phyloP scores from a whole-genome alignment of 148 eudicot species.

The Rhododendron molle region DNA sequence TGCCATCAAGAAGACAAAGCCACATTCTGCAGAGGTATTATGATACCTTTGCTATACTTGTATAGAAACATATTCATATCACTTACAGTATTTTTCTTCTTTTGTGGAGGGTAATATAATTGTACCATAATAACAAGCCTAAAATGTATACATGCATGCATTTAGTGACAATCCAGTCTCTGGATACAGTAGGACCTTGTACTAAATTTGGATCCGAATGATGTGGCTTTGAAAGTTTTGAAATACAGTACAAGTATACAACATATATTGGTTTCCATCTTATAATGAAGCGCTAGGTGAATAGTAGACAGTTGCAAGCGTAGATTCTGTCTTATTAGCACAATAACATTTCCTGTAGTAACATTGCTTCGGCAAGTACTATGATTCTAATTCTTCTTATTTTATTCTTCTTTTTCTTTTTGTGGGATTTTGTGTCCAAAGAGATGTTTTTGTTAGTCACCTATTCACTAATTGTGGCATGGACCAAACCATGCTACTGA shows the following conservation, averaged over 20 bases:
- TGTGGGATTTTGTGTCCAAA: neutral
- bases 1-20: constrained; percentile 57
- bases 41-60: neutral
- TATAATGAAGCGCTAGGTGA: neutral
- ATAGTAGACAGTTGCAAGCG: neutral
- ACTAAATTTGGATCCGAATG: neutral
- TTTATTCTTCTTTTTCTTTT: neutral
- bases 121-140: neutral
- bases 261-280: neutral
- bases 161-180: neutral
- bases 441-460: neutral
- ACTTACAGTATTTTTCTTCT: neutral
- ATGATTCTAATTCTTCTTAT: neutral
- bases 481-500: neutral
- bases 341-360: neutral
- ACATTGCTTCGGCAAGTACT: neutral
- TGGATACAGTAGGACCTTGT: neutral
- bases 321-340: neutral
- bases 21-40: constrained; percentile 77
- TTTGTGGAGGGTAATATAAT: neutral
- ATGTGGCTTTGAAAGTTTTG: neutral
- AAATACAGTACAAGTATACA: neutral
- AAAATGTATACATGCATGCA: neutral
- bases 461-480: neutral
- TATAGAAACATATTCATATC: neutral